These are phyloP conservation scores for Pyrenochaeta sp. DNA, from an alignment of 2,329 filamentous ascomycete genomes.

Conservation along the genomic window DNA sequence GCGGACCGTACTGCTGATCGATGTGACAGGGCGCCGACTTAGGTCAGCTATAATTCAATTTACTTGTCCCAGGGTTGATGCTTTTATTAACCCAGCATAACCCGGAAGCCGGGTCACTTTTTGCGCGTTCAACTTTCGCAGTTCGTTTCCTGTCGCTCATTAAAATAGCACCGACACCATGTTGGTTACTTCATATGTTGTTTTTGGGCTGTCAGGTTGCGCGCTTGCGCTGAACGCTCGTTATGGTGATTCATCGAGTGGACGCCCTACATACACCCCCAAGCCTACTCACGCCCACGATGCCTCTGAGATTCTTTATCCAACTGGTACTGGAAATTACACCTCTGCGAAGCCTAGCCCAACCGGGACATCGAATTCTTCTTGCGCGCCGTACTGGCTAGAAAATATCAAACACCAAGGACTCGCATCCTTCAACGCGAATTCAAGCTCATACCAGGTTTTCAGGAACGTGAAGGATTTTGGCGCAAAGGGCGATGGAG, in stretches of 20 bases:
- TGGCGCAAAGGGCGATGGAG: slow-evolving; percentile 49
- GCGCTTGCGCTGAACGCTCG: slow-evolving; percentile 26
- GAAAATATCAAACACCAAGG: slow-evolving; percentile 54
- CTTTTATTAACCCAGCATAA: neutral
- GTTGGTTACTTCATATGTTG: slow-evolving; percentile 11
- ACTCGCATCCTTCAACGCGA: slow-evolving; percentile 48
- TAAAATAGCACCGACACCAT: slow-evolving; percentile 14
- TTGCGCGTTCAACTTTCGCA: neutral
- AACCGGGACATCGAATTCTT: slow-evolving; percentile 17
- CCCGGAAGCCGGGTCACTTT: slow-evolving; percentile 1
- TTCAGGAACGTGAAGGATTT: slow-evolving; percentile 56
- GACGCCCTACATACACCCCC: slow-evolving; percentile 1
- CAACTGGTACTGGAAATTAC: slow-evolving; percentile 8
- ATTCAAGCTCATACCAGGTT: slow-evolving; percentile 50
- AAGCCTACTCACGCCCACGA: slow-evolving; percentile 16
- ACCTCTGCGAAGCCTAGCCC: slow-evolving; percentile 22
- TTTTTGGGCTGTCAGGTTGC: slow-evolving; percentile 20
- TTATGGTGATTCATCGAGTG: slow-evolving; percentile 5
- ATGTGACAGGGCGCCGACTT: slow-evolving; percentile 1
- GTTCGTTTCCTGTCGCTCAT: slow-evolving; percentile 16
- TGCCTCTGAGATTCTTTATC: slow-evolving; percentile 16
- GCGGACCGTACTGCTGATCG: slow-evolving; percentile 1
- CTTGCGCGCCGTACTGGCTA: slow-evolving; percentile 51
- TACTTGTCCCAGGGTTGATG: neutral
- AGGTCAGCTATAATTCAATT: slow-evolving; percentile 3